Percentiles rank a stretch among this genome's conserved stretches.
Evolutionary conservation across 495 filamentous ascomycete genomes (phyloP).

Genomic region (Neurospora sp.): DNA sequence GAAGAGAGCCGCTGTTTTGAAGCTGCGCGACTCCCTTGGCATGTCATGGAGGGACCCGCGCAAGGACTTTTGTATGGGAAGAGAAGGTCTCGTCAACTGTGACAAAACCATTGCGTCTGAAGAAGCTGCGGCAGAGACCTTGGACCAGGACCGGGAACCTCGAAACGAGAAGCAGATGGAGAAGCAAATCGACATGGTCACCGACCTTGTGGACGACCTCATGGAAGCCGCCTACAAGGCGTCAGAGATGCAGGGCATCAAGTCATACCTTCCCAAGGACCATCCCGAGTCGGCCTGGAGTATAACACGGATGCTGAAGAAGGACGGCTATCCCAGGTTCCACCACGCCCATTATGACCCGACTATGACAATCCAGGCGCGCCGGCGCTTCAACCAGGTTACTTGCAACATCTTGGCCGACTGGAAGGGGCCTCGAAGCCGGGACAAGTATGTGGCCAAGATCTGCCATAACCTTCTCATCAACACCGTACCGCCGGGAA

Average conservation of each 20-base stretch:
- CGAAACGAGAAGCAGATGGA: slow-evolving; percentile 4
- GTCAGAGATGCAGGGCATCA: slow-evolving; percentile 6
- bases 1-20: not conserved
- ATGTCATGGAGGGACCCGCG: not conserved
- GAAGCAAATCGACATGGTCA: slow-evolving; percentile 7
- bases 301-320: slow-evolving; percentile 18
- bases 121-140: not conserved
- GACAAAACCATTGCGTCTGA: slow-evolving; percentile 8
- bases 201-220: slow-evolving; percentile 17
- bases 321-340: slow-evolving; percentile 29
- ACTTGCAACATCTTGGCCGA: slow-evolving; percentile 25
- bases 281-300: slow-evolving; percentile 23
- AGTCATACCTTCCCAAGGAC: not conserved
- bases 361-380: slow-evolving; percentile 3
- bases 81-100: slow-evolving; percentile 1
- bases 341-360: slow-evolving; percentile 13
- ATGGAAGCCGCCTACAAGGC: slow-evolving; percentile 11
- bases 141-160: slow-evolving; percentile 5
- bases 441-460: slow-evolving; percentile 35
- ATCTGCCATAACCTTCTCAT: slow-evolving; percentile 60
- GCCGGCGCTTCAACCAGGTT: slow-evolving; percentile 22
- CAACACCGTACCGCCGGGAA: slow-evolving; percentile 44
- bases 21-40: not conserved
- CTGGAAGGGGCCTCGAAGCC: slow-evolving; percentile 7
- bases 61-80: not conserved